phyloP scores from a whole-genome alignment of 306 rosid species.

The Begonia masoniana region DNA sequence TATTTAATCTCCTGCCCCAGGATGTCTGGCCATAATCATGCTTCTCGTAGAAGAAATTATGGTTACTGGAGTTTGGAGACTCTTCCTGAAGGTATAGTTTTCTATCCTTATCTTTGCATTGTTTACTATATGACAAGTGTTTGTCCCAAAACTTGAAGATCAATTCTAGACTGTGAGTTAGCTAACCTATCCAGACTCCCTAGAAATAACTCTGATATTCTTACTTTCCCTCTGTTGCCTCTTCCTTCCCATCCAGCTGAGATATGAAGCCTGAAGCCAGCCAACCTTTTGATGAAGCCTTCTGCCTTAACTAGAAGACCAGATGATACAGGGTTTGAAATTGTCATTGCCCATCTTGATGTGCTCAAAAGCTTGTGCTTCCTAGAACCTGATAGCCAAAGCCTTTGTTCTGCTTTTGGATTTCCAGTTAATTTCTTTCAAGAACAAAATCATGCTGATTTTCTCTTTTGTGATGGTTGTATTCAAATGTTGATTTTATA shows the following conservation, averaged over 20 bases:
- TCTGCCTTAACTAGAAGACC: conserved; percentile 85
- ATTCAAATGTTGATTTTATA: too few species aligned
- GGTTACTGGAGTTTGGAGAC: background rate
- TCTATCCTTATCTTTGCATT: background rate
- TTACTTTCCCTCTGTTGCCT: conserved; percentile 91
- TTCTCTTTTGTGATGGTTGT: too few species aligned
- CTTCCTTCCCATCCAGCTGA: conserved; percentile 92
- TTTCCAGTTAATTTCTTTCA: too few species aligned
- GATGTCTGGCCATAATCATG: background rate
- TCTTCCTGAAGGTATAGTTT: background rate
- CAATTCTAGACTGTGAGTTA: conserved; percentile 3
- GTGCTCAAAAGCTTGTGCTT: conserved; percentile 45
- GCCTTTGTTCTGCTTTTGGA: too few species aligned
- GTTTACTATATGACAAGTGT: background rate
- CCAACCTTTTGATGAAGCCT: conserved; percentile 13
- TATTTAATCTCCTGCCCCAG: background rate
- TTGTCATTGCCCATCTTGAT: conserved; percentile 85
- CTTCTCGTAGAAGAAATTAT: background rate
- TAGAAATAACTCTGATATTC: conserved; percentile 67
- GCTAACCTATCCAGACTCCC: conserved; percentile 72
- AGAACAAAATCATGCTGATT: too few species aligned
- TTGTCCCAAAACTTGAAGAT: background rate
- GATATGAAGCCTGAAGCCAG: conserved; percentile 97
- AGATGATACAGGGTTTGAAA: conserved; percentile 95
- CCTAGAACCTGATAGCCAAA: conserved; percentile 69